Base-by-base conservation (phyloP, 345 rosid genomes). In the Ricinus communis region DNA sequence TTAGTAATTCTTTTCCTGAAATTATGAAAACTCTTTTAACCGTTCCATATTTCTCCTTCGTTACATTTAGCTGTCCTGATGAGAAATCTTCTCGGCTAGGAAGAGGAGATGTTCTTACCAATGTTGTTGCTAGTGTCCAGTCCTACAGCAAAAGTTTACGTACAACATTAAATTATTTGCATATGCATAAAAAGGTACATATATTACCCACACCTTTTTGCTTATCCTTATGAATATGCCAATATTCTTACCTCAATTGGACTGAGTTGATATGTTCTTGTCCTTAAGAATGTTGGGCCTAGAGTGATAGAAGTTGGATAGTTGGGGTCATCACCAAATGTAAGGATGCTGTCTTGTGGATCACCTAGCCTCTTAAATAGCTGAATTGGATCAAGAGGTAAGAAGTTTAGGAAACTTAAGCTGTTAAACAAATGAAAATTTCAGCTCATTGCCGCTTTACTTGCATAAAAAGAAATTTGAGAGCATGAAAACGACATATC, bases 251-350 rank as follows among this genome's bases (percentile, higher is more conserved):
- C 38, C 91, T 87, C 73, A 50, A 46, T 71, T 30, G 88, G 93
- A 75, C 88, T 85, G 51, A 80, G 87, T 53, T 86, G 80, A 65
- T 90, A 87, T 40, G 81, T 30, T 2, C 10, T 71, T 5, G 78
- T 33, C 1, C 72, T 62, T 19, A 88, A 47, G 65, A 16, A 72
- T 5, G 71, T 16, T 1, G 88, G 84, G 14, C 90, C 88, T 14
- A 78, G 67, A 51, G 54, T 74, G 45, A 82, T 56, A 56, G 81
- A 68, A 8, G 90, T 87, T n/a, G 91, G 87, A 14, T 58, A 72
- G 33, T 74, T 70, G 1, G 82, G 77, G 0, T 85, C 91, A 69
- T 84, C 57, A 49, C 77, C 84, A 28, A 76, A 81, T 22, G 81
- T 63, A 33, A 62, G 85, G 22, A 6, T 53, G 65, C 71, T 72